Evolutionary conservation across 2,329 filamentous ascomycete genomes (phyloP), one percentile per base, ranked within the genome.

Genomic region (Aaosphaeria pasadenensis): DNA sequence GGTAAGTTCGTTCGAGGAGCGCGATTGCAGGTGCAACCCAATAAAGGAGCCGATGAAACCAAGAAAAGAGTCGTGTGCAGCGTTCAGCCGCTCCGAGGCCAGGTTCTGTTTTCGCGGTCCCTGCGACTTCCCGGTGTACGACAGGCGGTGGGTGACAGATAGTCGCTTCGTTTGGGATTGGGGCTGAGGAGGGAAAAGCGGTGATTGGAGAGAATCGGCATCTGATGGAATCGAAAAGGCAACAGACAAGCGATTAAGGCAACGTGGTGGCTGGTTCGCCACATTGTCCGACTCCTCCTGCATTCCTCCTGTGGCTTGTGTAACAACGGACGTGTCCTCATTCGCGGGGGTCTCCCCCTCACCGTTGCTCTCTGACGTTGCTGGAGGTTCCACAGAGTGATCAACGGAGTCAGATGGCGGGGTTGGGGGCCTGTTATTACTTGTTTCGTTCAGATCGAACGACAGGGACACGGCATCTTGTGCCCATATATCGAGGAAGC

Each of bases 11-110:
- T 87, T 83, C 6, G 90, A 87, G 6, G 91, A 94, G 53, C 94
- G 87, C n/a, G 91, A 94, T 67, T 96, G 91, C 51, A 96, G 78
- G 69, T 96, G 90, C 47, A 96, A 80, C 11, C 94, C 94, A 66
- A 97, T 92, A 67, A 97, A 96, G 4, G 90, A 95, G 44, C 89
- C 92, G 44, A 99, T 82, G 63, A 91, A 88, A 5, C 91, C 94
- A 45, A 99, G 76, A 63, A 97, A 96, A 6, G 83, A 83, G 72
- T 97, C 91, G 72, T 96, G 91, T 44, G 85, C 88, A 43, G 81
- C 77, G 60, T 84, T 87, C 43, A 97, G 80, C 57, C 86, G 86
- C 67, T 91, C 88, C 2, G 91, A 96, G 32, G 94, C 89, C 50
- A 96, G 78, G 60, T 88, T 87, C 51, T 85, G 82, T 53, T 85